These are phyloP conservation scores for Fusarium sp. DNA, from an alignment of 2,329 filamentous ascomycete genomes.

Conservation along the genomic window DNA sequence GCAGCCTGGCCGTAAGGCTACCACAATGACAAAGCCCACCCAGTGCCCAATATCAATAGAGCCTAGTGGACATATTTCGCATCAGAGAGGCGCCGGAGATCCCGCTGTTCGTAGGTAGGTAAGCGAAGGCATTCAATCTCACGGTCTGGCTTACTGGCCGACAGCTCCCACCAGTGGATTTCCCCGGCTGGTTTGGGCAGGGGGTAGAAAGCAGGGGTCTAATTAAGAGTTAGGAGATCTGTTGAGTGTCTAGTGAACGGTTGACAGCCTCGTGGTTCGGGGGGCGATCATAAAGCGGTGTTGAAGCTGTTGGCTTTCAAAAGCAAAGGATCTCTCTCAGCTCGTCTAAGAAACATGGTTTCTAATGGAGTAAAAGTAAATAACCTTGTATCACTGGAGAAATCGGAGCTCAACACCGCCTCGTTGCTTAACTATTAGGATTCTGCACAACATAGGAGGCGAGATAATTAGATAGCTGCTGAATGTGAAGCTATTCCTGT, in stretches of 20 bases:
- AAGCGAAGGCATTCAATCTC: conserved; percentile 39
- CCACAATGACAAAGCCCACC: conserved; percentile 13
- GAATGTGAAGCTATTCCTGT: conserved; percentile 26
- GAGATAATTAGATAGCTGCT: conserved; percentile 21
- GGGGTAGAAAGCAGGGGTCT: conserved; percentile 35
- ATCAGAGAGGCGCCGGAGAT: conserved; percentile 38
- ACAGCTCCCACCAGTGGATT: conserved; percentile 37
- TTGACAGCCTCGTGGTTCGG: conserved; percentile 20
- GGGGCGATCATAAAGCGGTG: conserved; percentile 24
- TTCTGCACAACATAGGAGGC: conserved; percentile 13
- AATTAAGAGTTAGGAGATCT: conserved; percentile 39
- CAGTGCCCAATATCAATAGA: conserved; percentile 28
- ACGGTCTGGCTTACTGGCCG: conserved; percentile 38
- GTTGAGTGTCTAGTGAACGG: conserved; percentile 31
- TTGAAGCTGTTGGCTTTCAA: conserved; percentile 13
- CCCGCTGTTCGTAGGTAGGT: conserved; percentile 25
- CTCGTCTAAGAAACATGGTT: not conserved
- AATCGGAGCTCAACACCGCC: conserved; percentile 25
- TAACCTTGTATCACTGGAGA: not conserved
- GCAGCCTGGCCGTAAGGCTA: conserved; percentile 39
- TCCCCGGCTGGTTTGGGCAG: conserved; percentile 35
- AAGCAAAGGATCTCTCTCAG: not conserved
- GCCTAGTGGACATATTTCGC: conserved; percentile 40
- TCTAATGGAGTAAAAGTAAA: not conserved
- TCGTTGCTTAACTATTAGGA: conserved; percentile 14